Percentiles rank a stretch among this genome's conserved stretches.
phyloP scores from a whole-genome alignment of 2,329 filamentous ascomycete genomes.

The Rhynchosporium agropyri region DNA sequence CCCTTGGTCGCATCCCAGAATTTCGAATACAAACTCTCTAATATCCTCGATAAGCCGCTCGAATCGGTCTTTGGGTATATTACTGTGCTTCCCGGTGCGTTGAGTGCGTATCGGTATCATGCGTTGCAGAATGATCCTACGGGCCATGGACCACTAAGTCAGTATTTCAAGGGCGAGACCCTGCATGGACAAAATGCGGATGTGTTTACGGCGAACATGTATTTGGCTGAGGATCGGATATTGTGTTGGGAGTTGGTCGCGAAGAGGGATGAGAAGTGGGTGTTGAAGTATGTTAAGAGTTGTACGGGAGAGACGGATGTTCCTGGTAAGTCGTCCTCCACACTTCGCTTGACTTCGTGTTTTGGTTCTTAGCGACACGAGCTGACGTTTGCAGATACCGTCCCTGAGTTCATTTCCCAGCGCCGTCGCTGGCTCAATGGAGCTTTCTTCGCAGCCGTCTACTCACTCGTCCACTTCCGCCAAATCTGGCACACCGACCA shows the following conservation, averaged over 20 bases:
- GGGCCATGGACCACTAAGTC: constrained; percentile 90
- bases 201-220: constrained; percentile 98
- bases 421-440: constrained; percentile 96
- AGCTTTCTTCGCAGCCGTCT: constrained; percentile 97
- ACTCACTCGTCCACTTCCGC: constrained; percentile 91
- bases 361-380: not conserved
- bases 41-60: constrained; percentile 95
- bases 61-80: constrained; percentile 99
- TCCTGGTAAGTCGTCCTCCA: constrained; percentile 69
- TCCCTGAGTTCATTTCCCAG: constrained; percentile 97
- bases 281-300: constrained; percentile 95
- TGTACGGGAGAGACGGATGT: constrained; percentile 98
- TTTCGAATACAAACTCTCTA: constrained; percentile 99
- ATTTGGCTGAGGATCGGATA: constrained; percentile 86
- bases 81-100: constrained; percentile 89
- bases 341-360: not conserved
- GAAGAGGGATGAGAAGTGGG: constrained; percentile 93
- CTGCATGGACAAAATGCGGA: constrained; percentile 94
- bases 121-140: constrained; percentile 96
- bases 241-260: constrained; percentile 94
- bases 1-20: constrained; percentile 96
- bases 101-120: constrained; percentile 94
- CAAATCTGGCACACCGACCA: constrained; percentile 96
- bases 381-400: constrained; percentile 63
- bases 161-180: constrained; percentile 99